A percentile compares a stretch with the other conserved stretches of the same genome.
These are phyloP conservation scores for Yarrowia deformans DNA, from an alignment of 805 yeast species.

Conservation along the genomic window DNA sequence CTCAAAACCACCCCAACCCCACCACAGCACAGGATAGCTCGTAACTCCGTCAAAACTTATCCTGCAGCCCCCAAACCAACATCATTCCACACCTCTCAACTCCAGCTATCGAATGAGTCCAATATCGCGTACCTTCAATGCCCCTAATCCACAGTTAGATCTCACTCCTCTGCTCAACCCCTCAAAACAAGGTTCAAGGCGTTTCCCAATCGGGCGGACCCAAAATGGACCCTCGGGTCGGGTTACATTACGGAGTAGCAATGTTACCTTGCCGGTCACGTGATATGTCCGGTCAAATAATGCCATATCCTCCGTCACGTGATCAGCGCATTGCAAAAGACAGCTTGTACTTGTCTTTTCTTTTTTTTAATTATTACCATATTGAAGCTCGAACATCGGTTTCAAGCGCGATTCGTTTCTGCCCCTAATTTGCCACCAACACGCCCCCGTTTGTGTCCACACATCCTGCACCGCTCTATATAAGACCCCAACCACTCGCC, in stretches of 20 bases:
- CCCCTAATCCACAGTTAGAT: too few species aligned
- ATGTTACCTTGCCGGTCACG: background rate
- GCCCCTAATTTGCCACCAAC: too few species aligned
- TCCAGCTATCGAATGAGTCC: background rate
- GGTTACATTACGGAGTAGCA: too few species aligned
- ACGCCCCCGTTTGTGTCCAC: too few species aligned
- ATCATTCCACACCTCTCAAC: background rate
- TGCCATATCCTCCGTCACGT: background rate
- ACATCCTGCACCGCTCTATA: too few species aligned
- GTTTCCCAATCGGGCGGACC: constrained; percentile 18
- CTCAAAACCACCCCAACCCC: background rate
- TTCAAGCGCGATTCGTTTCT: too few species aligned
- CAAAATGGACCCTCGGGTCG: constrained; percentile 15
- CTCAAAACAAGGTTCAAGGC: constrained; percentile 25
- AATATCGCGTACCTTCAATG: too few species aligned
- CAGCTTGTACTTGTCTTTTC: too few species aligned
- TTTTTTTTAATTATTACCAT: too few species aligned
- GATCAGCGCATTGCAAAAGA: too few species aligned
- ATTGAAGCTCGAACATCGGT: too few species aligned
- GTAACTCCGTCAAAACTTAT: background rate
- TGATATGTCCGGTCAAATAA: background rate
- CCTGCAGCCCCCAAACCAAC: background rate
- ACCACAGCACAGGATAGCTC: background rate
- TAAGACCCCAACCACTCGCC: background rate
- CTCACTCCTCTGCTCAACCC: background rate